Percentiles rank a stretch among this genome's conserved stretches.
These are phyloP conservation scores for Plasmodium knowlesi DNA, from an alignment of 169 alveolate genomes.

Conservation along the genomic window DNA sequence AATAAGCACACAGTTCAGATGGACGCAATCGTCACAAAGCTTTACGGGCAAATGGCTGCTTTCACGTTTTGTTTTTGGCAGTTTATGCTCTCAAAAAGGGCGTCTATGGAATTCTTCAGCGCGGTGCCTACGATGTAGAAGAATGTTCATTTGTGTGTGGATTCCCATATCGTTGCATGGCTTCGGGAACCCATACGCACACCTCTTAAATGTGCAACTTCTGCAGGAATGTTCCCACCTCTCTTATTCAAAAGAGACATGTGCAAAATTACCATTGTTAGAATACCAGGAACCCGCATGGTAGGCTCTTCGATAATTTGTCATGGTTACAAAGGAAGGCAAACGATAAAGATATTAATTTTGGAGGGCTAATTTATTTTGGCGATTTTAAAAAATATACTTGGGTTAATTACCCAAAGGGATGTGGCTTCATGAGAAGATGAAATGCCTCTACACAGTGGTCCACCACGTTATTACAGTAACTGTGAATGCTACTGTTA, in stretches of 20 bases:
- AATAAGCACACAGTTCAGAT: background rate
- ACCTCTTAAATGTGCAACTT: background rate
- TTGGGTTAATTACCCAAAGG: background rate
- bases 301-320: slow-evolving; percentile 84
- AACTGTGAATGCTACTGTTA: background rate
- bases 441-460: background rate
- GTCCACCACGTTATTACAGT: background rate
- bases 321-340: slow-evolving; percentile 9
- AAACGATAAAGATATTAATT: background rate
- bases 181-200: background rate
- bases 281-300: slow-evolving; percentile 96
- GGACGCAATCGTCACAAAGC: background rate
- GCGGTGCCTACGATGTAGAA: background rate
- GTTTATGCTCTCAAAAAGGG: slow-evolving; percentile 13
- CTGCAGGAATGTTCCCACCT: background rate
- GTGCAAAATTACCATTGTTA: slow-evolving; percentile 75
- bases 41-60: slow-evolving; percentile 75
- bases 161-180: background rate
- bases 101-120: slow-evolving; percentile 22
- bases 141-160: background rate
- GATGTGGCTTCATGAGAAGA: background rate
- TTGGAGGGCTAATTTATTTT: background rate
- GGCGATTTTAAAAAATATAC: background rate
- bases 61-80: slow-evolving; percentile 20
- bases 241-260: background rate